Evolutionary conservation across 1,139 yeast species (phyloP), one percentile per base, ranked within the genome.

Genomic region (Scheffersomyces lignicola): DNA sequence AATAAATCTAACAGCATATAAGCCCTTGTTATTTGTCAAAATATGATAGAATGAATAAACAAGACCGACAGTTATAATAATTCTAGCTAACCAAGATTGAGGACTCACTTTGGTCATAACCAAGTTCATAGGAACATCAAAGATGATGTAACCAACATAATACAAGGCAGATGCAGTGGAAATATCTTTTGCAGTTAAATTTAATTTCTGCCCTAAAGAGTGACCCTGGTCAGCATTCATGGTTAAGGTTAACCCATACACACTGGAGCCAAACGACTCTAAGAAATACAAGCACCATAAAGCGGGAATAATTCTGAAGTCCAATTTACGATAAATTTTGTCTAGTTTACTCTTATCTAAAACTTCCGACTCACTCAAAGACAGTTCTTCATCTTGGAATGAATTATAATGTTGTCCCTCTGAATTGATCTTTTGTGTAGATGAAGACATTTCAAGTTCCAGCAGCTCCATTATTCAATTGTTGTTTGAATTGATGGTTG

Each of bases 121-220:
- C 51, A 87, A 69, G 58, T 87, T 87, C 92, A 86, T 85, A 16
- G 96, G 96, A 22, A 86, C 80, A 58, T 87, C 96, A 52, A 87
- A 87, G 32, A 87, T 65, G 45, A 87, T 86, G 56, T 76, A 84
- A 4, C 92, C 95, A 20, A 87, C 95, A 48, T 80, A 86, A 64
- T 83, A 83, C 32, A 87, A 67, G 0, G 96, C 95, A 17, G 85
- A 79, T 2, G 95, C 95, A 1, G 84, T 77, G 1, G 94, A 78
- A 1, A 76, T 73, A 43, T 84, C 77, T 36, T 81, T 76, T 2
- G 79, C 25, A 1, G 73, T 65, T 36, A 85, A 65, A 1, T 64
- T 45, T 30, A 87, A 68, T 10, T 76, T 58, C 43, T 74, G 80
- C 1, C 53, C 49, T 40, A 86, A 61, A 0, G 95, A 83, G 51